phyloP scores from a whole-genome alignment of 2,329 filamentous ascomycete species.

The Elsinoe arachidis region DNA sequence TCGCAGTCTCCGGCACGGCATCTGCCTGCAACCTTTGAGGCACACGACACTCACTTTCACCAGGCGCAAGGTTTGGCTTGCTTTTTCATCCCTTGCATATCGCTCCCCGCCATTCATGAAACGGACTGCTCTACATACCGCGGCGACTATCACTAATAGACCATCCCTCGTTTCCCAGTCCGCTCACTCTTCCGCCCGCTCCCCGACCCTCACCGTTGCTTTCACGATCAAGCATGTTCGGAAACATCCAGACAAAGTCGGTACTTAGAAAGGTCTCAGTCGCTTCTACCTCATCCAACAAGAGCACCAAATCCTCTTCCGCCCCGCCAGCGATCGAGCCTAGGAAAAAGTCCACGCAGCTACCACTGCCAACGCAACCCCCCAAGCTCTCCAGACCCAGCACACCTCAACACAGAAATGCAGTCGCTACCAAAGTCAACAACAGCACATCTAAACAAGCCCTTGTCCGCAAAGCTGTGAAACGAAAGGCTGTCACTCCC shows the following conservation, averaged over 20 bases:
- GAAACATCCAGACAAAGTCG: constrained; percentile 10
- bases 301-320: constrained; percentile 6
- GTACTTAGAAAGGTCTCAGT: constrained; percentile 11
- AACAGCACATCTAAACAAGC: constrained; percentile 7
- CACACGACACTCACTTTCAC: not conserved
- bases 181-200: not conserved
- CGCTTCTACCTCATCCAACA: not conserved
- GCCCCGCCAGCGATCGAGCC: not conserved
- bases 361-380: not conserved
- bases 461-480: constrained; percentile 17
- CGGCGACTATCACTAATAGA: not conserved
- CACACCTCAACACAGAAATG: constrained; percentile 4
- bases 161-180: not conserved
- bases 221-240: constrained; percentile 4
- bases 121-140: not conserved
- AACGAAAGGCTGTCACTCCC: constrained; percentile 29
- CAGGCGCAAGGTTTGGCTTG: not conserved
- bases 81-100: not conserved
- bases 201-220: not conserved
- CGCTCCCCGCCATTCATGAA: not conserved
- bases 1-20: not conserved
- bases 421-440: not conserved
- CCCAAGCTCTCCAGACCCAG: not conserved
- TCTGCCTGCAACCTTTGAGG: not conserved
- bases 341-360: not conserved